Base-by-base conservation (phyloP, 108 stramenopile genomes). In the Cafeteria roenbergensis region DNA sequence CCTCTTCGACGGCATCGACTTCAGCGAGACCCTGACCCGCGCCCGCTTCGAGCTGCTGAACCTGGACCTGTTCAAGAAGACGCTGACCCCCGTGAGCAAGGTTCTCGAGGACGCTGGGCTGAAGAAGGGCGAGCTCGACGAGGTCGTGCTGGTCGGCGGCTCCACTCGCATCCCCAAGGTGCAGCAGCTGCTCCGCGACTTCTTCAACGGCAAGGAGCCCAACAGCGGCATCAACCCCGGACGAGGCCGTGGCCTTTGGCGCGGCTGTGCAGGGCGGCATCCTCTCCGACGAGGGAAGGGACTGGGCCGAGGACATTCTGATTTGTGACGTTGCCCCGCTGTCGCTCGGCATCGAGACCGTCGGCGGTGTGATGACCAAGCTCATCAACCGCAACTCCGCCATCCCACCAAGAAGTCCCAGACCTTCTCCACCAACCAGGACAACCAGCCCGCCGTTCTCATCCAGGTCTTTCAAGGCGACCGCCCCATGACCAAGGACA, bases 41-140 rank as follows among this genome's bases (percentile, higher is more conserved):
- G 93, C 96, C 57, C 87, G 90, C 42, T 97, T 97, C 71, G 96
- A 95, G 73, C 92, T 94, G 63, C 78, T 97, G 68, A 95, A 95
- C 79, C 79, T 83, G 68, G 88, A 90, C 57, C 75, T 95, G 57
- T 97, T 97, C 85, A 90, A 93, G 72, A 92, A 94, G 85, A 94
- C 92, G 28, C 71, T 97, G 33, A 79, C 67, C 25, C 90, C 92
- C 26, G 93, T 97, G 24, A 54, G 61, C n/a, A 79, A 85, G 61
- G 96, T 97, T 27, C 64, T 97, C 72, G 83, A 90, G 53, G 89
- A 90, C 70, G 86, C 89, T n/a, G 87, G 83, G 59, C 55, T 94
- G 63, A 67, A 64, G 34, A 90, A 91, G 74, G 64, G 51, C n/a
- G 90, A 95, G 51, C 85, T 97, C 53, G 90, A 97, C 73, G 82